A percentile compares a stretch with the other conserved stretches of the same genome.
Evolutionary conservation across 148 eudicot species (phyloP).

Genomic region (Cornus florida): DNA sequence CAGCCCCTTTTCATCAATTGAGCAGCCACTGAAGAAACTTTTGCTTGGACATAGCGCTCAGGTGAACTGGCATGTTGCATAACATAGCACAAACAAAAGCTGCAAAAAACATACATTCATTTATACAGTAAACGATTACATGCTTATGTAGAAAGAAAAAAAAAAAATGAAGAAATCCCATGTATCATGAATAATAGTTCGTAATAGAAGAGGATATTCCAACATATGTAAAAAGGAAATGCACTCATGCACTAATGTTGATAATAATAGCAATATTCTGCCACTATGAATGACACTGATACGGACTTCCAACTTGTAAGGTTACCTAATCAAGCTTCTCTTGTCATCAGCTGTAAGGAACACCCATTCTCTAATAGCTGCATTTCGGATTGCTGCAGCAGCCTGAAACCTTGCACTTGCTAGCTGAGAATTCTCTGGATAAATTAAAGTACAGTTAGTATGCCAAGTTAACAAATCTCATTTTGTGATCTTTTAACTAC

Average conservation of each 20-base stretch:
- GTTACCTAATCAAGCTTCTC: constrained; percentile 79
- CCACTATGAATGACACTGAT: background rate
- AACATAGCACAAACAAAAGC: constrained; percentile 80
- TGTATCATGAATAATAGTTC: background rate
- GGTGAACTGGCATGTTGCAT: constrained; percentile 87
- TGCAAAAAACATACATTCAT: constrained; percentile 30
- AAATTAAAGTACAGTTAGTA: constrained; percentile 15
- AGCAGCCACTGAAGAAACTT: constrained; percentile 96
- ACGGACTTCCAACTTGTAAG: constrained; percentile 5
- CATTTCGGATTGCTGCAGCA: constrained; percentile 80
- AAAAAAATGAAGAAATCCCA: background rate
- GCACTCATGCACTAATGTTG: background rate
- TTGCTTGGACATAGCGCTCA: constrained; percentile 80
- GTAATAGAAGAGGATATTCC: background rate
- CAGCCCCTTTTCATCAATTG: constrained; percentile 95
- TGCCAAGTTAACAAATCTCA: background rate
- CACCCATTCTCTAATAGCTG: constrained; percentile 92
- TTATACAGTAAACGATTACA: background rate
- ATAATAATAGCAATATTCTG: constrained; percentile 2
- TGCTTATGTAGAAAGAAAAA: background rate
- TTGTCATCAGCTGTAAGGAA: constrained; percentile 69
- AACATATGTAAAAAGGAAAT: background rate
- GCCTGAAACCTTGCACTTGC: constrained; percentile 96
- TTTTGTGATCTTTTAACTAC: background rate
- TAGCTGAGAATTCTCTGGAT: constrained; percentile 83